phyloP scores from a whole-genome alignment of 1,284 basidiomycete genomes.

The Ustilago bromivora region DNA sequence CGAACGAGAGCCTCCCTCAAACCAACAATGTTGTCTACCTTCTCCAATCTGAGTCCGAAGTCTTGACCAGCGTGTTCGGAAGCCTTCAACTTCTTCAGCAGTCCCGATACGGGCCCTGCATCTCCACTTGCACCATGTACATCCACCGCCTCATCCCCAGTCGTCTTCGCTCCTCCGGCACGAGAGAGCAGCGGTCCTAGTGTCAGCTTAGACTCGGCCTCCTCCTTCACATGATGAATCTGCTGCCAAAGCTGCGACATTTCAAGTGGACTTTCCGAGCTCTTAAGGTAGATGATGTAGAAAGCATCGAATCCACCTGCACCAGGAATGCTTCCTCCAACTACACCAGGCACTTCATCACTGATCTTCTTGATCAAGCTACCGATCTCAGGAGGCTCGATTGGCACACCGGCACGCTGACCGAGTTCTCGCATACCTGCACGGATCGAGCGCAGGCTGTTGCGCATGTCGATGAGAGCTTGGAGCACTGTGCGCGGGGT shows the following conservation, averaged over 20 bases:
- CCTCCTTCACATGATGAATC: slow-evolving; percentile 40
- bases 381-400: slow-evolving; percentile 92
- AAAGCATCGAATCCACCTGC: slow-evolving; percentile 98
- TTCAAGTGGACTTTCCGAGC: slow-evolving; percentile 12
- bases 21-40: slow-evolving; percentile 76
- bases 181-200: slow-evolving; percentile 42
- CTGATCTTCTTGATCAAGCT: slow-evolving; percentile 84
- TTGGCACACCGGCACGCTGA: slow-evolving; percentile 80
- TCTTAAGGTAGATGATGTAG: slow-evolving; percentile 78
- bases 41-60: slow-evolving; percentile 78
- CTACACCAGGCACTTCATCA: slow-evolving; percentile 79
- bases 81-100: slow-evolving; percentile 72
- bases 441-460: slow-evolving; percentile 77
- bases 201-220: slow-evolving; percentile 34
- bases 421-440: slow-evolving; percentile 89
- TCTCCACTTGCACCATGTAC: neutral
- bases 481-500: slow-evolving; percentile 30
- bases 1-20: slow-evolving; percentile 72
- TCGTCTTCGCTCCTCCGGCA: slow-evolving; percentile 36
- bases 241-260: slow-evolving; percentile 47
- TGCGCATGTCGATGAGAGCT: slow-evolving; percentile 57
- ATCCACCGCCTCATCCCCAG: neutral
- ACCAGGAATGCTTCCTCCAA: slow-evolving; percentile 95
- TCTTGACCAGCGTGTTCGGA: slow-evolving; percentile 64
- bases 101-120: slow-evolving; percentile 25